These are phyloP conservation scores for Cyclotella sp. DNA, from an alignment of 108 stramenopile genomes.

Conservation along the genomic window DNA sequence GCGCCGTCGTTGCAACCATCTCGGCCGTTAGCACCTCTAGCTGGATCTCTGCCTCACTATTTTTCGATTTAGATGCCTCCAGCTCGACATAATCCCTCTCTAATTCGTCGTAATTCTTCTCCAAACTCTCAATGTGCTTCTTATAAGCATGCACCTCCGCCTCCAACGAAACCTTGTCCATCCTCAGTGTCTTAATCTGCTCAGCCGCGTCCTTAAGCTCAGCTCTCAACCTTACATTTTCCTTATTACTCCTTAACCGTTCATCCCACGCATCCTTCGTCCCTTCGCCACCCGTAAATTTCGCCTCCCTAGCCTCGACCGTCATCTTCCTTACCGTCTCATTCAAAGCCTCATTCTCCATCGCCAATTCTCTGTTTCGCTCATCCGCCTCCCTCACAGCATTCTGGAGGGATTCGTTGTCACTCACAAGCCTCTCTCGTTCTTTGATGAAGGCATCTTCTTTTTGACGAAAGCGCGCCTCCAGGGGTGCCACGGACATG, in stretches of 20 bases:
- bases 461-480: conserved; percentile 84
- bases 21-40: conserved; percentile 79
- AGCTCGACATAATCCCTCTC: conserved; percentile 76
- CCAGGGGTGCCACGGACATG: conserved; percentile 89
- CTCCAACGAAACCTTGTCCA: conserved; percentile 86
- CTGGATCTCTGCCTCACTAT: conserved; percentile 88
- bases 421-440: conserved; percentile 61
- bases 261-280: conserved; percentile 68
- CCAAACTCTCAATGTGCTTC: conserved; percentile 66
- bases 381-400: conserved; percentile 71
- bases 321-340: conserved; percentile 68
- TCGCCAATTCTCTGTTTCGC: conserved; percentile 68
- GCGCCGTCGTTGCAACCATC: conserved; percentile 89
- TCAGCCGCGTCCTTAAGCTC: conserved; percentile 74
- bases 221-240: conserved; percentile 75
- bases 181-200: conserved; percentile 71
- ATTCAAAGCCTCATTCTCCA: conserved; percentile 63
- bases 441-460: conserved; percentile 83
- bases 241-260: conserved; percentile 73
- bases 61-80: conserved; percentile 70
- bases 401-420: conserved; percentile 64
- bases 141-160: conserved; percentile 79
- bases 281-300: conserved; percentile 29
- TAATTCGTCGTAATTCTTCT: conserved; percentile 73
- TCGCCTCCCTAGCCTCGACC: conserved; percentile 69